phyloP scores from a whole-genome alignment of 306 rosid genomes.

The Abrus precatorius region DNA sequence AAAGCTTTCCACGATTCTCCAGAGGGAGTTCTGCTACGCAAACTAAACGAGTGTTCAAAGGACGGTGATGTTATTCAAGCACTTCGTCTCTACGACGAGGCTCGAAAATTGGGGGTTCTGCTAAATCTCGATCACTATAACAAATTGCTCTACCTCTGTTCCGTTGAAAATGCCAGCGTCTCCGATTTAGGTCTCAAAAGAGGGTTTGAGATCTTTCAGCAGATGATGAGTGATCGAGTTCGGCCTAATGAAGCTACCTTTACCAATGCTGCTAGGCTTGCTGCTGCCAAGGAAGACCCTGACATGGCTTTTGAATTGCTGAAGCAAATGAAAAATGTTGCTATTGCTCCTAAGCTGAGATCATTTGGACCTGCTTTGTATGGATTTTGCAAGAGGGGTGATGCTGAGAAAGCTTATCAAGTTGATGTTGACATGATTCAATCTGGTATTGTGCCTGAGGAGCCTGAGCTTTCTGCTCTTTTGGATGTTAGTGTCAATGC shows the following conservation, averaged over 20 bases:
- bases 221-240: constrained; percentile 69
- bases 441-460: constrained; percentile 67
- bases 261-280: constrained; percentile 85
- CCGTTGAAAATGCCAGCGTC: constrained; percentile 41
- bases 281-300: constrained; percentile 76
- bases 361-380: constrained; percentile 85
- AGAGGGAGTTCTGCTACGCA: constrained; percentile 55
- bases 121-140: constrained; percentile 68
- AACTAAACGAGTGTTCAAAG: constrained; percentile 69
- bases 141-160: constrained; percentile 73
- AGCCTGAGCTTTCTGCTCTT: constrained; percentile 80
- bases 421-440: constrained; percentile 82
- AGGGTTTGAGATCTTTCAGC: constrained; percentile 85
- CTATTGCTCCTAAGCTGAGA: constrained; percentile 74
- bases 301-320: constrained; percentile 87
- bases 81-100: constrained; percentile 77
- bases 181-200: constrained; percentile 53
- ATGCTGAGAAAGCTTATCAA: constrained; percentile 74
- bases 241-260: constrained; percentile 82
- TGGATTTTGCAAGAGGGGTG: constrained; percentile 83
- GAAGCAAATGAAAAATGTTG: constrained; percentile 71
- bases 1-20: constrained; percentile 66
- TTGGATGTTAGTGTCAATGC: constrained; percentile 63
- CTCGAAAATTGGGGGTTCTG: constrained; percentile 54
- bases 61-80: constrained; percentile 67